phyloP scores from a whole-genome alignment of 164 flowering plant genomes.

The Pachysandra terminalis region DNA sequence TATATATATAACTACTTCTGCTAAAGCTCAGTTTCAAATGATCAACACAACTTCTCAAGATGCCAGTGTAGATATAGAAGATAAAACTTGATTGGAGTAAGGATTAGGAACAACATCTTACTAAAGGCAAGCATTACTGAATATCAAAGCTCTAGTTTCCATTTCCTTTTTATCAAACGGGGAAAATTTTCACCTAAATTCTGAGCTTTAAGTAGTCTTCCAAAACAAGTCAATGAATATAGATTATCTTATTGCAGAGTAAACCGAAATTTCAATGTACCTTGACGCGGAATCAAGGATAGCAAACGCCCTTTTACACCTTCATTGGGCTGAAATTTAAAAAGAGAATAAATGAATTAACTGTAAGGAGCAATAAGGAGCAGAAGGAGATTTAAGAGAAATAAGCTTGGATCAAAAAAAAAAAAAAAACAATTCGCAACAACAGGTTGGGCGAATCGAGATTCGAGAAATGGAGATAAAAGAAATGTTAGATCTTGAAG shows the following conservation, averaged over 20 bases:
- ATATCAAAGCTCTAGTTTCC: too few relatives aligned
- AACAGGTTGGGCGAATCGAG: not conserved
- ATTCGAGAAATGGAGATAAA: not conserved
- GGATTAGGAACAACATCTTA: too few relatives aligned
- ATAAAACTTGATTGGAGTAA: too few relatives aligned
- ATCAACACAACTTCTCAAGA: too few relatives aligned
- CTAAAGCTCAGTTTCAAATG: too few relatives aligned
- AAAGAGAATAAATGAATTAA: not conserved
- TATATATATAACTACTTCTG: too few relatives aligned
- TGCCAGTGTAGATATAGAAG: too few relatives aligned
- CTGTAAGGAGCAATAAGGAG: not conserved
- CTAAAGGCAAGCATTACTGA: not conserved
- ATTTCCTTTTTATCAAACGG: too few relatives aligned
- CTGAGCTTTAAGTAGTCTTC: not conserved
- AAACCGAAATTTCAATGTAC: slow-evolving; percentile 18
- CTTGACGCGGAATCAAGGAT: slow-evolving; percentile 38
- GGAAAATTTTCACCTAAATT: not conserved
- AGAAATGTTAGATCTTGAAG: not conserved
- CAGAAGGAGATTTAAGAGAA: too few relatives aligned
- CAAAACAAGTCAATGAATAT: not conserved
- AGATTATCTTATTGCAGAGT: too few relatives aligned
- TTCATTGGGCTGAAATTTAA: slow-evolving; percentile 30
- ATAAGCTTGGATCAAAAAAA: too few relatives aligned
- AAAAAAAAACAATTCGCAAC: too few relatives aligned
- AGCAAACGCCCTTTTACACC: slow-evolving; percentile 36